Conservation (phyloP, 768 basidiomycete genomes). For the Saitozyma podzolica region DNA sequence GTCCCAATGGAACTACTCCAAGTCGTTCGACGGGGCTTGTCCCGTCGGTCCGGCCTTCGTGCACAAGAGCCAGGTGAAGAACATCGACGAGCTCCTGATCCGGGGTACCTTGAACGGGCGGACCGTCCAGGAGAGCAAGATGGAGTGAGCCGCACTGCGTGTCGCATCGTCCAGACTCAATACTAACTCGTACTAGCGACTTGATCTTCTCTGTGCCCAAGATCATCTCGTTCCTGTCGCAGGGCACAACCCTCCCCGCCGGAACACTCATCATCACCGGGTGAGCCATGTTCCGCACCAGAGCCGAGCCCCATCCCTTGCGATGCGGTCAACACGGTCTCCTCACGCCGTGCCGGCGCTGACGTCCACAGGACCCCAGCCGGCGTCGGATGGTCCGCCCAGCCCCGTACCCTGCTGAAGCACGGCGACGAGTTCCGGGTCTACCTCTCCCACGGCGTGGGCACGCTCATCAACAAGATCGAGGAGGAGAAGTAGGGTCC, state of each 20-base stretch:
- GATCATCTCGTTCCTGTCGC: constrained; percentile 57
- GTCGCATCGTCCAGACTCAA: background rate
- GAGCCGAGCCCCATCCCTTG: background rate
- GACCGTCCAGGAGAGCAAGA: constrained; percentile 71
- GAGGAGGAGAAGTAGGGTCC: constrained; percentile 61
- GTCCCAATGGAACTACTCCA: constrained; percentile 85
- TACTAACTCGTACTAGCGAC: constrained; percentile 57
- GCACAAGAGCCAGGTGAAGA: constrained; percentile 62
- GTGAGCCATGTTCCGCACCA: constrained; percentile 13
- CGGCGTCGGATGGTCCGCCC: constrained; percentile 73
- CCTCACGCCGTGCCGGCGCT: background rate
- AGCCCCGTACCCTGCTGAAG: constrained; percentile 67
- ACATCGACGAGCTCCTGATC: constrained; percentile 67
- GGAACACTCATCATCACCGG: constrained; percentile 55
- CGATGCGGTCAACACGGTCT: background rate
- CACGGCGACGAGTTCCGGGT: constrained; percentile 68
- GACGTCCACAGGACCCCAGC: constrained; percentile 61
- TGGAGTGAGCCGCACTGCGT: constrained; percentile 60
- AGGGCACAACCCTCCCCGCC: constrained; percentile 52
- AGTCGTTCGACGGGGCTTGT: constrained; percentile 70
- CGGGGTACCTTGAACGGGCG: constrained; percentile 68
- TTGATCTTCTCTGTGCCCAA: constrained; percentile 78
- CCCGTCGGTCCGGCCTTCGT: constrained; percentile 83
- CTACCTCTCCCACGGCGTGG: constrained; percentile 39
- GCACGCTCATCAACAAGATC: constrained; percentile 72